Evolutionary conservation across 1,284 basidiomycete genomes (phyloP), one percentile per base, ranked within the genome.

Genomic region (Austroboletus novae-zelandiae): DNA sequence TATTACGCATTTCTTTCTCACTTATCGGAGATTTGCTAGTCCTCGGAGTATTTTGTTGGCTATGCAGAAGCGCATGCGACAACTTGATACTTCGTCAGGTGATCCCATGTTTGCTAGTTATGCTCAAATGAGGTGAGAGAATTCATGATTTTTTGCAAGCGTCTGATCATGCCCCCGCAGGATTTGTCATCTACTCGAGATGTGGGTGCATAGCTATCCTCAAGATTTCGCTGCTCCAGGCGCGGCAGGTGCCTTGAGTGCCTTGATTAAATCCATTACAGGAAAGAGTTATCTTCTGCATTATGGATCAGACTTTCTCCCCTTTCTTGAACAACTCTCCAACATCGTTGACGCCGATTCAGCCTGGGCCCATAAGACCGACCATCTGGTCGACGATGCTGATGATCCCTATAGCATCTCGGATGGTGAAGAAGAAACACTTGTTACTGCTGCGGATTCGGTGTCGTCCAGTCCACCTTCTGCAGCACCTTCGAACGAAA

Each of bases 21-120:
- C 87, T 11, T 91, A 88, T 65, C 83, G 89, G 32, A 76, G 86
- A 54, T 91, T 91, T 64, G 77, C 86, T 40, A 86, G 77, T 42
- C 89, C 89, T 13, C 78, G 89, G 37, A 83, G 76, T 50, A 70
- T 91, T 14, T 72, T 91, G n/a, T 74, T 91, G 43, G 84, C 88
- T 5, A 89, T 91, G 86, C 88, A 91, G 66, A 87, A 89, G 61
- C 83, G 87, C 41, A 84, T 91, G 78, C 80, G 86, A 31, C 80
- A 86, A 55, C 72, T 91, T 13, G 86, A 88, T 61, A 78, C 79
- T 53, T 78, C 84, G 25, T 76, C 77, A n/a, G 79, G 81, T 7
- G 89, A 91, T 70, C 83, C 85, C 0, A 86, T 90, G 81, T 87
- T 91, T 67, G 83, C 87, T 10, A 86, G 83, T 61, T 90, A 84